Evolutionary conservation across 345 rosid species (phyloP).

Genomic region (Psidium guajava): DNA sequence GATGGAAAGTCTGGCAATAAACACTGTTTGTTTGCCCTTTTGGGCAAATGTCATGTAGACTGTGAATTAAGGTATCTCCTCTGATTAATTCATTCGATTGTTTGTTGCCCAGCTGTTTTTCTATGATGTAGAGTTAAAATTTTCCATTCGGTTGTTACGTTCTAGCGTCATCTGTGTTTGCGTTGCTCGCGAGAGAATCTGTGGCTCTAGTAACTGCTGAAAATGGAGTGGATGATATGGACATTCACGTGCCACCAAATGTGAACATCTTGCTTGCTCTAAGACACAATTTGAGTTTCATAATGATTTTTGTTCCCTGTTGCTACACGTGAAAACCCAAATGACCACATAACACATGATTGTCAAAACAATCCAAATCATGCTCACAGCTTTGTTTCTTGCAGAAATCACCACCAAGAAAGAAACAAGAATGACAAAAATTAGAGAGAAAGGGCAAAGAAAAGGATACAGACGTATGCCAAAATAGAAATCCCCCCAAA

Average conservation of each 20-base stretch:
- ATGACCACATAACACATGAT: neutral
- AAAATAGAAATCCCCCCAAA: neutral
- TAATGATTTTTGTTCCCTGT: neutral
- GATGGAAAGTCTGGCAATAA: conserved; percentile 28
- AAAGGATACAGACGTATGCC: neutral
- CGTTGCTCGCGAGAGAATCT: neutral
- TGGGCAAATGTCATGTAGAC: neutral
- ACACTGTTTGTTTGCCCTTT: neutral
- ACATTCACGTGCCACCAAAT: neutral
- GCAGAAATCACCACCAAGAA: neutral
- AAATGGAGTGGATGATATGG: neutral
- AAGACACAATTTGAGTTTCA: neutral
- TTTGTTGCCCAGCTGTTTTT: neutral
- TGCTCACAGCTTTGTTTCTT: neutral
- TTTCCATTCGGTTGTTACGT: neutral
- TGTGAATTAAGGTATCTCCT: neutral
- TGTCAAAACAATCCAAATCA: neutral
- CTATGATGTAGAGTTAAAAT: neutral
- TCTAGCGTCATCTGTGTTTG: neutral
- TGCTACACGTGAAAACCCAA: neutral
- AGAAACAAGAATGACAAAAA: neutral
- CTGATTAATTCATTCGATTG: neutral
- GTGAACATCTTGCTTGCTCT: neutral
- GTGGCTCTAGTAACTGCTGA: neutral
- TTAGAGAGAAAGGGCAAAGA: neutral